Evolutionary conservation across 305 asterid species (phyloP).

Genomic region (Fraxinus latifolia): DNA sequence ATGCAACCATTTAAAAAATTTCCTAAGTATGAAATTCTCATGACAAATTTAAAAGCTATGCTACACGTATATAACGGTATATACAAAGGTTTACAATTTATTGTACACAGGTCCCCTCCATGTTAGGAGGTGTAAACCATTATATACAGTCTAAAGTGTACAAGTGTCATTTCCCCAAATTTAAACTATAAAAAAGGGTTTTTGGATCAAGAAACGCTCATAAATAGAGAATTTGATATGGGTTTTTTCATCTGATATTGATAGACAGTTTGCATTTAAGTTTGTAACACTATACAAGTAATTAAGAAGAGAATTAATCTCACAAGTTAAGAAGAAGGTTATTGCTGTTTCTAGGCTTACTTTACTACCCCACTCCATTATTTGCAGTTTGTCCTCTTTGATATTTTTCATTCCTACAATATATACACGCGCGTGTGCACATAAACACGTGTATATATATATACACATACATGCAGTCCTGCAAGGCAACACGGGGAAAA

Average conservation of each 20-base stretch:
- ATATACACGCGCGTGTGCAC: neutral
- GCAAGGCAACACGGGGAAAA: neutral
- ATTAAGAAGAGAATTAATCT: neutral
- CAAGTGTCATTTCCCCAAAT: neutral
- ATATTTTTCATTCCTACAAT: neutral
- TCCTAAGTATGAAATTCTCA: conserved; percentile 25
- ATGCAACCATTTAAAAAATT: neutral
- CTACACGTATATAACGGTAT: too few relatives aligned
- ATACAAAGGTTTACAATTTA: too few relatives aligned
- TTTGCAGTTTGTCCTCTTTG: neutral
- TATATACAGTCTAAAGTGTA: too few relatives aligned
- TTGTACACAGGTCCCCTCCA: too few relatives aligned
- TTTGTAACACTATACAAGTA: neutral
- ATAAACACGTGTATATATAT: neutral
- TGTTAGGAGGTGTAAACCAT: too few relatives aligned
- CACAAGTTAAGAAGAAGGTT: conserved; percentile 8
- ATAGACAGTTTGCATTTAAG: neutral
- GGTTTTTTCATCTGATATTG: neutral
- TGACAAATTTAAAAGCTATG: too few relatives aligned
- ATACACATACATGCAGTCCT: neutral
- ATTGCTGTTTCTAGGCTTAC: conserved; percentile 23
- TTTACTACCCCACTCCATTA: conserved; percentile 25
- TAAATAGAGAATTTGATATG: neutral
- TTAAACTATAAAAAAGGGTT: neutral
- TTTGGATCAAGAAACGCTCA: neutral